A percentile compares a stretch with the other conserved stretches of the same genome.
Conservation (phyloP, 805 yeast species). For the Diddensiella transvaalensis region DNA sequence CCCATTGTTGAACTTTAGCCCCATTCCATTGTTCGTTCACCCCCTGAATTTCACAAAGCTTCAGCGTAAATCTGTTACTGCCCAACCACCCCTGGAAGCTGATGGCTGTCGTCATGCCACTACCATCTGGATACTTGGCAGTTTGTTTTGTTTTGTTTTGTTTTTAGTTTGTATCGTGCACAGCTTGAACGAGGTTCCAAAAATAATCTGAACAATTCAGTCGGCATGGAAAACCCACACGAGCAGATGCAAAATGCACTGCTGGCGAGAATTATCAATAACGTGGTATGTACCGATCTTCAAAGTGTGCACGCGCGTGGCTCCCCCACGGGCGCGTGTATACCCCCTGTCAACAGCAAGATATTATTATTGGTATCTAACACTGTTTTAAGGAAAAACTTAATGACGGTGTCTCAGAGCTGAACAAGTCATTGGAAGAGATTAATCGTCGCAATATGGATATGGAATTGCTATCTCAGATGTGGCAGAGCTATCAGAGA, state of each 20-base stretch:
- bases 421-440: slow-evolving; percentile 56
- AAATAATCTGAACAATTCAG: no score
- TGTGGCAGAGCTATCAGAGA: slow-evolving; percentile 74
- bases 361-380: background rate
- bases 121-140: no score
- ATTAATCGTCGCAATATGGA: slow-evolving; percentile 66
- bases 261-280: slow-evolving; percentile 69
- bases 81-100: no score
- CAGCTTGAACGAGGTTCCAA: no score
- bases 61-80: no score
- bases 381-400: slow-evolving; percentile 50
- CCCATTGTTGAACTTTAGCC: no score
- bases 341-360: background rate
- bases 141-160: no score
- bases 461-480: slow-evolving; percentile 64
- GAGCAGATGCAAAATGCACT: slow-evolving; percentile 76
- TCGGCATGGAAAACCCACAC: slow-evolving; percentile 87
- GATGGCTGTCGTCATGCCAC: no score
- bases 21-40: no score
- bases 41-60: no score
- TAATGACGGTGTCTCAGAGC: slow-evolving; percentile 62
- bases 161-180: no score
- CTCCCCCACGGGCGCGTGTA: background rate
- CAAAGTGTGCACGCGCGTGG: background rate
- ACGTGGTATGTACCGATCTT: slow-evolving; percentile 51